Base-by-base conservation (phyloP, 805 yeast species). In the Debaryomyces tyrocola region DNA sequence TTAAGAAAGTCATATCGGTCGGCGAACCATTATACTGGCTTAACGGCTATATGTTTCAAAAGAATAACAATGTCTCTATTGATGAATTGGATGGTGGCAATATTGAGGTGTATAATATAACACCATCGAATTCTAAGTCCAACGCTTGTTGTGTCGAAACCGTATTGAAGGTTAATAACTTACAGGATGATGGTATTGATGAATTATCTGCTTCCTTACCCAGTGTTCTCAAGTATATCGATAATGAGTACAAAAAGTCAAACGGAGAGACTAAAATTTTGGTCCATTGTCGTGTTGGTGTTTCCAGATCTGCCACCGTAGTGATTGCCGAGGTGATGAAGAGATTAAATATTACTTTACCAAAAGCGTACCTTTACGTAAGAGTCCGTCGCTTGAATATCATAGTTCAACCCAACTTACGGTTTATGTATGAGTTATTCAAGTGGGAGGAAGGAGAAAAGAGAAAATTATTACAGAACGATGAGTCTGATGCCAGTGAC, bases 271-370 rank as follows among this genome's bases (percentile, higher is more conserved):
- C 66, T 24, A 62, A 62, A 53, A 69, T 71, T 15, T 71, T 92
- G 49, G 91, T 92, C 9, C 98, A 92, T 63, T 92, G 98, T 58
- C 87, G 96, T 59, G 97, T 90, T 40, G 98, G 98, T 0, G 98
- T 92, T 3, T 88, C 96, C 0, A 73, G 98, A 45, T 88, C 96
- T 2, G 98, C 97, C 0, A 89, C 97, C 0, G 95, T 92, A 9
- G 92, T 95, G 55, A 92, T 92, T 54, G 97, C 97, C 1, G 97
- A 90, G 60, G 92, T 89, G 33, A 91, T 92, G 96, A 79, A 81
- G 54, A 68, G 96, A 35, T 66, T 87, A 44, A 67, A 79, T 12
- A 69, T 89, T 44, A 79, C 82, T 37, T 68, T 92, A 24, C 83
- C 94, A 2, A 73, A 84, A 28, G 96, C 98, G 0, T 92, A 91